Evolutionary conservation across 768 basidiomycete genomes (phyloP).

Genomic region (Amanita rubescens): DNA sequence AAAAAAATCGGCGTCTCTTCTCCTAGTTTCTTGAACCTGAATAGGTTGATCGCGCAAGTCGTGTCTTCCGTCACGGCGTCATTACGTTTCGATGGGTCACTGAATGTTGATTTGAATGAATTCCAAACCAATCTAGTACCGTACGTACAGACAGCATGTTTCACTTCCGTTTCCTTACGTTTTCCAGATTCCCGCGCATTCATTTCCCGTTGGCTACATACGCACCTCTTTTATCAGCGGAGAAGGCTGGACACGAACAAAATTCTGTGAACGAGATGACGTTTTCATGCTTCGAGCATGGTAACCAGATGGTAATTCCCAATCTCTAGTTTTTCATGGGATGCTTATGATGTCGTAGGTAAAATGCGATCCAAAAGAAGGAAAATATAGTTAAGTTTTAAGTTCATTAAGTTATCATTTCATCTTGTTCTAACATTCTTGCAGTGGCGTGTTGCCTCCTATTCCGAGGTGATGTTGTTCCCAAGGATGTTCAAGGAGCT

Average conservation of each 20-base stretch:
- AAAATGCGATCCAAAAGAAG: constrained; percentile 91
- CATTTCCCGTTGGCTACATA: constrained; percentile 98
- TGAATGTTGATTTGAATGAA: constrained; percentile 96
- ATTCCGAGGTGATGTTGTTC: constrained; percentile 94
- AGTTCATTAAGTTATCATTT: not conserved
- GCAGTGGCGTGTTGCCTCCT: constrained; percentile 87
- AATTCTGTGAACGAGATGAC: constrained; percentile 99
- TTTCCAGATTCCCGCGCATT: constrained; percentile 84
- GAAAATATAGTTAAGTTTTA: constrained; percentile 87
- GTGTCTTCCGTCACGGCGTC: constrained; percentile 98
- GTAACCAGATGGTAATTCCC: constrained; percentile 80
- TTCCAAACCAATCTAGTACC: constrained; percentile 99
- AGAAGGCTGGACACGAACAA: constrained; percentile 94
- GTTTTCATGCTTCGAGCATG: constrained; percentile 93
- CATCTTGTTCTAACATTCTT: constrained; percentile 12
- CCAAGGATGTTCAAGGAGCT: constrained; percentile 92
- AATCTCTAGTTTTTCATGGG: not conserved
- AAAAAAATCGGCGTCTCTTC: constrained; percentile 78
- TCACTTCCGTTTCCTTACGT: constrained; percentile 8
- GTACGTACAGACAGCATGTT: constrained; percentile 38
- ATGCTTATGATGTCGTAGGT: constrained; percentile 11
- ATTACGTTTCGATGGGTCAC: constrained; percentile 91
- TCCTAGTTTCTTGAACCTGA: constrained; percentile 90
- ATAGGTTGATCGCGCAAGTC: constrained; percentile 97
- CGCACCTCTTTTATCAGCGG: constrained; percentile 87